phyloP scores from a whole-genome alignment of 495 filamentous ascomycete genomes.

The Penicillium bovifimosum region DNA sequence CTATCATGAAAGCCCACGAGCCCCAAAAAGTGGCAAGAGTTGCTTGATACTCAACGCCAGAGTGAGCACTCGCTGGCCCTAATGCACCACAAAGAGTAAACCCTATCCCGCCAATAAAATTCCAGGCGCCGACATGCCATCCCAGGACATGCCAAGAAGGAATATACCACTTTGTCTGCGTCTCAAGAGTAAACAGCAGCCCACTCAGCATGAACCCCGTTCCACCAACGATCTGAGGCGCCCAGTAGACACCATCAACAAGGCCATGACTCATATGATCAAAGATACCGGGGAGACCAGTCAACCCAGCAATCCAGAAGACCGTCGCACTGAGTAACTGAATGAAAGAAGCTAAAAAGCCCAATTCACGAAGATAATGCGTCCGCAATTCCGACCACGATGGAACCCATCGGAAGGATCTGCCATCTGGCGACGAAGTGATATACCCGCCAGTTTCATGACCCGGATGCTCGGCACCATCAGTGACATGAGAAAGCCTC shows the following conservation, averaged over 20 bases:
- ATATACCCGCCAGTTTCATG: slow-evolving; percentile 8
- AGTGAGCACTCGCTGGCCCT: slow-evolving; percentile 45
- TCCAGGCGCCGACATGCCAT: slow-evolving; percentile 56
- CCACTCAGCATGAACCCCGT: slow-evolving; percentile 55
- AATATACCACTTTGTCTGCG: slow-evolving; percentile 59
- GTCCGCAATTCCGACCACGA: slow-evolving; percentile 49
- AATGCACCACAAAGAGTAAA: slow-evolving; percentile 65
- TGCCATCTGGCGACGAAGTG: slow-evolving; percentile 14
- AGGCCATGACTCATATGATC: slow-evolving; percentile 39
- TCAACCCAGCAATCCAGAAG: slow-evolving; percentile 62
- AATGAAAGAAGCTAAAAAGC: slow-evolving; percentile 58
- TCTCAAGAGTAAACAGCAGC: slow-evolving; percentile 63
- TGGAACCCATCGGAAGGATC: slow-evolving; percentile 57
- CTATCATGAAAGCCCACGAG: slow-evolving; percentile 64
- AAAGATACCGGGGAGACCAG: slow-evolving; percentile 55
- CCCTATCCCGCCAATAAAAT: slow-evolving; percentile 56
- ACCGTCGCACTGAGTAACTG: slow-evolving; percentile 61
- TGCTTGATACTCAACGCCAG: slow-evolving; percentile 52
- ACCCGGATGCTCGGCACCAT: neutral
- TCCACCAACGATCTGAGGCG: slow-evolving; percentile 64
- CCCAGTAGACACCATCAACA: slow-evolving; percentile 59
- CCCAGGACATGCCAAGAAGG: slow-evolving; percentile 56
- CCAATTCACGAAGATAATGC: slow-evolving; percentile 63
- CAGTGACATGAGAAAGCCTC: slow-evolving; percentile 1
- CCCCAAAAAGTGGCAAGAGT: slow-evolving; percentile 62